phyloP scores from a whole-genome alignment of 176 grass and related monocot species.

The Miscanthus lutarioriparius region DNA sequence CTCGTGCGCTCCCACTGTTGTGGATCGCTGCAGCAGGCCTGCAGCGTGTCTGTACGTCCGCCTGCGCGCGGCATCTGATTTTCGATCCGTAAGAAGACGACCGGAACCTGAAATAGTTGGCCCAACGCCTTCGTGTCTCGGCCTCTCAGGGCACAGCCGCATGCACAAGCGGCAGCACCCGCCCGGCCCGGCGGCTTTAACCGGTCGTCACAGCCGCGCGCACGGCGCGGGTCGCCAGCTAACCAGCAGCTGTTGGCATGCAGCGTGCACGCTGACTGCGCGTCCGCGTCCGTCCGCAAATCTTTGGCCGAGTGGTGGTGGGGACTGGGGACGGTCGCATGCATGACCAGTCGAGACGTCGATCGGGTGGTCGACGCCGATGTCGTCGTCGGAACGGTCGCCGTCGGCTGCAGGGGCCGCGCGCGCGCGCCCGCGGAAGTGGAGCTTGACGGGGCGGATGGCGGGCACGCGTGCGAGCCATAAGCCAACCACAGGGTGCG shows the following conservation, averaged over 20 bases:
- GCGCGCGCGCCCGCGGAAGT: not conserved
- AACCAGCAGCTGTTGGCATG: not conserved
- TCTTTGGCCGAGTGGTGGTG: not conserved
- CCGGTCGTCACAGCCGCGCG: not conserved
- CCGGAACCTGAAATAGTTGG: slow-evolving; percentile 43
- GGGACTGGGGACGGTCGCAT: slow-evolving; percentile 15
- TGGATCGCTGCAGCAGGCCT: not conserved
- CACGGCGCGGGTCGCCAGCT: not conserved
- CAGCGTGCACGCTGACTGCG: not conserved
- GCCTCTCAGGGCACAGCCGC: not conserved
- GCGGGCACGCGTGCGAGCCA: slow-evolving; percentile 40
- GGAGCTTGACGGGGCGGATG: slow-evolving; percentile 34
- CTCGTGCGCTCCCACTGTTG: not conserved
- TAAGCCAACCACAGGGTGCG: slow-evolving; percentile 39
- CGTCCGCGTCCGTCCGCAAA: not conserved
- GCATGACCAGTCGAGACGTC: slow-evolving; percentile 23
- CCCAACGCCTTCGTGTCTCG: slow-evolving; percentile 38
- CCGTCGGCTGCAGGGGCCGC: slow-evolving; percentile 3
- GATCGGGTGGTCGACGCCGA: slow-evolving; percentile 49
- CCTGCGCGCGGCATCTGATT: not conserved
- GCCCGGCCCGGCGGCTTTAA: not conserved
- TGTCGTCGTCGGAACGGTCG: too few relatives aligned
- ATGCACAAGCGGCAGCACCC: not conserved
- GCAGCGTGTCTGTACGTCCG: not conserved
- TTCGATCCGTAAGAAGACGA: slow-evolving; percentile 26